Conservation (phyloP, 192 early-diverging fungal species). For the Coemansia sp. region DNA sequence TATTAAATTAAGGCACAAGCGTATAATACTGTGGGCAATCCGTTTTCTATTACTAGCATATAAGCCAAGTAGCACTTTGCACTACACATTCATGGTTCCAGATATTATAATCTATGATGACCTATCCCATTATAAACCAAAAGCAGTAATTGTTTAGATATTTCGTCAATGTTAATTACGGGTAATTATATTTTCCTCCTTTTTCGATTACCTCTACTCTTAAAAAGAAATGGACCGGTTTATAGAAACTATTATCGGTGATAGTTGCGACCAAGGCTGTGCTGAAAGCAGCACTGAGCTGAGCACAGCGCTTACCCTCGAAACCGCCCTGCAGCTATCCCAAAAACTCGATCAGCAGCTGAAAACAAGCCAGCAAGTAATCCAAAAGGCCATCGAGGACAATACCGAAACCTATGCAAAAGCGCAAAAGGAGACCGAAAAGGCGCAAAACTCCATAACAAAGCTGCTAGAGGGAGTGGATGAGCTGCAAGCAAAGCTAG, state of each 20-base stretch:
- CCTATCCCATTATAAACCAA: conserved; percentile 1
- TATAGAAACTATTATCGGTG: conserved; percentile 1
- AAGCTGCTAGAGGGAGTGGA: conserved; percentile 27
- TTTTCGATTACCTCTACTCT: too few species aligned
- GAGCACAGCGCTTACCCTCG: background rate
- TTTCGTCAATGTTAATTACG: background rate
- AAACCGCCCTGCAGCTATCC: conserved; percentile 3
- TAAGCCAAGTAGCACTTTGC: too few species aligned
- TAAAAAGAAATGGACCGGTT: background rate
- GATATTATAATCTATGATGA: background rate
- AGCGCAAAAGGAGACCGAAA: conserved; percentile 5
- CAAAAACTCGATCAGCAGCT: conserved; percentile 4
- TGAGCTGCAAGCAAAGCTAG: conserved; percentile 26
- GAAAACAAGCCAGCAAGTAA: background rate
- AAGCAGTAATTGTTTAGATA: background rate
- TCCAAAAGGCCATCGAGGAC: conserved; percentile 4
- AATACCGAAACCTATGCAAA: conserved; percentile 8
- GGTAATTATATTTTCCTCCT: background rate
- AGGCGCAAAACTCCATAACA: conserved; percentile 10
- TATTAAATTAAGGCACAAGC: too few species aligned
- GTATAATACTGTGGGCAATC: too few species aligned
- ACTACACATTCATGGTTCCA: too few species aligned
- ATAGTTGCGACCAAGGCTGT: background rate
- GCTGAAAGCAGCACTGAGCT: background rate
- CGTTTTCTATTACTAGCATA: too few species aligned